These are phyloP conservation scores for Brassica cretica DNA, from an alignment of 345 rosid genomes.

Conservation along the genomic window DNA sequence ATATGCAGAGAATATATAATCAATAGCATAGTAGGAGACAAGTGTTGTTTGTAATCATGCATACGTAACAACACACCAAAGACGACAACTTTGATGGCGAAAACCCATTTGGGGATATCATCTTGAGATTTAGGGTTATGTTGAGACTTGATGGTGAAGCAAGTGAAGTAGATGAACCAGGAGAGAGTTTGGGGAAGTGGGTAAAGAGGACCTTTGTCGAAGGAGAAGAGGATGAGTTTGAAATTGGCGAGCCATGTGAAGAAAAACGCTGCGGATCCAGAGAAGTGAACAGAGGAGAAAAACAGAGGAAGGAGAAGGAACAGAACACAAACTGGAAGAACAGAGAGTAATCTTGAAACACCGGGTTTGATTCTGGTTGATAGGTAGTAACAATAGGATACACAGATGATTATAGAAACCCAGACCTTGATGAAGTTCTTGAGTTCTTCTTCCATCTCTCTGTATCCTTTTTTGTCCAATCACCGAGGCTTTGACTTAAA, in stretches of 20 bases:
- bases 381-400: constrained; percentile 40
- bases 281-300: constrained; percentile 31
- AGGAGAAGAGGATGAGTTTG: constrained; percentile 52
- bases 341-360: constrained; percentile 35
- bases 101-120: constrained; percentile 34
- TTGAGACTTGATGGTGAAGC: constrained; percentile 46
- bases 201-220: constrained; percentile 43
- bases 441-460: constrained; percentile 40
- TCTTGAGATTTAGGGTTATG: constrained; percentile 34
- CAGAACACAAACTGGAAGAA: constrained; percentile 41
- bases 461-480: neutral
- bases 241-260: constrained; percentile 51
- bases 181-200: constrained; percentile 19
- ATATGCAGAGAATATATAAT: constrained; percentile 22
- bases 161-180: constrained; percentile 41
- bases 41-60: constrained; percentile 17
- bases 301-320: constrained; percentile 40
- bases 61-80: constrained; percentile 21
- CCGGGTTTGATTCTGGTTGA: constrained; percentile 38
- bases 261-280: constrained; percentile 20
- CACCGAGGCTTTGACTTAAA: neutral
- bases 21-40: constrained; percentile 22
- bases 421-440: constrained; percentile 34
- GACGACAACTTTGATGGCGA: constrained; percentile 37
- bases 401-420: constrained; percentile 31